Percentiles rank a stretch among this genome's conserved stretches.
These are phyloP conservation scores for Ogataea sp. DNA, from an alignment of 805 yeast species.

Conservation along the genomic window DNA sequence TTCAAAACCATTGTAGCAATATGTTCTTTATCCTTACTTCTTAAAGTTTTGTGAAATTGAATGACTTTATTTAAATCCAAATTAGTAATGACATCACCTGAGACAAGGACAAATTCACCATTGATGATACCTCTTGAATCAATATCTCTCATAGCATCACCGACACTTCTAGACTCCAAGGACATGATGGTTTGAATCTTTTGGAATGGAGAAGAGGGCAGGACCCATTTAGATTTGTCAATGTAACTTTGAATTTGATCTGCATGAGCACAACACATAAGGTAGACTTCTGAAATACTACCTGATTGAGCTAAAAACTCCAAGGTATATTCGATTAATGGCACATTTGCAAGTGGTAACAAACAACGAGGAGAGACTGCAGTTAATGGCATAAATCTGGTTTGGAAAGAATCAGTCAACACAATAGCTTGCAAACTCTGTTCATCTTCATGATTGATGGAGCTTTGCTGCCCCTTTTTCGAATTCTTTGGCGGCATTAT, in stretches of 20 bases:
- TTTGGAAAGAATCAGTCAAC: conserved; percentile 86
- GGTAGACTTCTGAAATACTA: conserved; percentile 71
- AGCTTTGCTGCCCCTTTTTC: conserved; percentile 5
- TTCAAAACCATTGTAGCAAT: conserved; percentile 91
- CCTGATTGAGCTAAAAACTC: conserved; percentile 90
- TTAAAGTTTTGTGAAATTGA: conserved; percentile 65
- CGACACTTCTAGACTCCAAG: conserved; percentile 83
- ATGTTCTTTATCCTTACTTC: conserved; percentile 75
- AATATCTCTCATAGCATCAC: conserved; percentile 95
- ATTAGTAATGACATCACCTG: conserved; percentile 95
- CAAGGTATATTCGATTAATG: conserved; percentile 87
- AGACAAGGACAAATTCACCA: conserved; percentile 81
- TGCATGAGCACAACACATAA: conserved; percentile 88
- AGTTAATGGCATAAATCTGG: conserved; percentile 89
- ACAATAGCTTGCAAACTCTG: conserved; percentile 88
- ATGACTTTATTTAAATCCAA: conserved; percentile 70
- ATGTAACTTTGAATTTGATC: conserved; percentile 81
- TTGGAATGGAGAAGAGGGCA: conserved; percentile 69
- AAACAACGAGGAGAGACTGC: conserved; percentile 82
- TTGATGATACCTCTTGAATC: conserved; percentile 85
- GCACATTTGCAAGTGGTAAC: conserved; percentile 86
- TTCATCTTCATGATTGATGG: conserved; percentile 37
- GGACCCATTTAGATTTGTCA: conserved; percentile 61
- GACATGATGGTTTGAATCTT: conserved; percentile 71
- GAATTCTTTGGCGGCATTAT: conserved; percentile 18